Percentiles rank a stretch among this genome's conserved stretches.
Conservation (phyloP, 1,284 basidiomycete species). For the Cerrena zonata region DNA sequence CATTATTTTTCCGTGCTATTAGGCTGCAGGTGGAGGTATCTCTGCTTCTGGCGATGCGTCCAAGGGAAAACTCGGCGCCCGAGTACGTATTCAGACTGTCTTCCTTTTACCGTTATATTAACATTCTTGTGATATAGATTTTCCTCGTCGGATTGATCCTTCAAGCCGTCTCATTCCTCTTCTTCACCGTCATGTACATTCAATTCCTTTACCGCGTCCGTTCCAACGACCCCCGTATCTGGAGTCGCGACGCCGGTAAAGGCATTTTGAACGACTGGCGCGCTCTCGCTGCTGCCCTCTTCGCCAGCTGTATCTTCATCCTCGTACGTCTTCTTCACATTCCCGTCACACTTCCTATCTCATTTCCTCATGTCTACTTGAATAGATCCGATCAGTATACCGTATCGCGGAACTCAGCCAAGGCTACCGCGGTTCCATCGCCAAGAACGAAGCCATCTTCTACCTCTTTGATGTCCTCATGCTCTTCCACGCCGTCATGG, state of each 20-base stretch:
- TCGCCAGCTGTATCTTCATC: conserved; percentile 62
- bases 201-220: conserved; percentile 55
- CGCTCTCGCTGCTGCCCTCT: conserved; percentile 47
- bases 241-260: conserved; percentile 35
- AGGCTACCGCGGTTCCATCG: conserved; percentile 56
- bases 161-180: conserved; percentile 58
- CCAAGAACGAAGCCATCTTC: conserved; percentile 50
- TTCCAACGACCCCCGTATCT: conserved; percentile 40
- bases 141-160: conserved; percentile 60
- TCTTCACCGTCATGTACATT: conserved; percentile 54
- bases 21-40: background rate
- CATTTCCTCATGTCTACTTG: background rate
- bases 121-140: conserved; percentile 32
- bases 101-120: background rate
- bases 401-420: conserved; percentile 62
- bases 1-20: background rate
- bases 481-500: conserved; percentile 53
- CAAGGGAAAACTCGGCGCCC: background rate
- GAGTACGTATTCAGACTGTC: background rate
- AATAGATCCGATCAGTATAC: conserved; percentile 60
- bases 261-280: conserved; percentile 61
- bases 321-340: conserved; percentile 32
- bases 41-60: background rate
- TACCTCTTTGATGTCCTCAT: conserved; percentile 64
- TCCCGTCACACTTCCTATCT: background rate